Conservation (phyloP, 257 asterid species). For the Fraxinus anomala region DNA sequence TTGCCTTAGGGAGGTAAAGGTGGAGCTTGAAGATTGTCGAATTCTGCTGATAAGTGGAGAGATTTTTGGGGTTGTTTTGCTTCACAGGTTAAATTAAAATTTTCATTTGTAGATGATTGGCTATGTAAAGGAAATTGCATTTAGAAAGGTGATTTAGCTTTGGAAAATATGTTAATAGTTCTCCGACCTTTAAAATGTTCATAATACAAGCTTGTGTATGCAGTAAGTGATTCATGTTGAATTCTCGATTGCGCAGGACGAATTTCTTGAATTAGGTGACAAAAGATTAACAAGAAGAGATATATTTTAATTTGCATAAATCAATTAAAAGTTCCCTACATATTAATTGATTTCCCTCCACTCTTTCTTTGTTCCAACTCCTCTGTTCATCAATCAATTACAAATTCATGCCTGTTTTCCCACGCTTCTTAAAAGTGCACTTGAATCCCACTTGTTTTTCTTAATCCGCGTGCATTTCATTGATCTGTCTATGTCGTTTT, state of each 20-base stretch:
- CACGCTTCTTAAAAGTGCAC: slow-evolving; percentile 24
- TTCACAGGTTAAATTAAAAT: no score
- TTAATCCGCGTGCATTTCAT: slow-evolving; percentile 32
- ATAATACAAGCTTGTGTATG: slow-evolving; percentile 10
- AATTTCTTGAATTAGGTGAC: slow-evolving; percentile 34
- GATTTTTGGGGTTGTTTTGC: no score
- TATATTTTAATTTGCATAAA: no score
- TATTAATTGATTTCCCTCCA: slow-evolving; percentile 31
- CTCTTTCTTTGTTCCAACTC: slow-evolving; percentile 21
- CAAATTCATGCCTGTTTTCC: slow-evolving; percentile 17
- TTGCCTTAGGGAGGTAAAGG: no score
- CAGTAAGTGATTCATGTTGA: slow-evolving; percentile 12
- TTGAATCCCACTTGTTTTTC: slow-evolving; percentile 9
- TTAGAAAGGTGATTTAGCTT: no score
- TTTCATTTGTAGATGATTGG: no score
- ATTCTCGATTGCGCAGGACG: slow-evolving; percentile 33
- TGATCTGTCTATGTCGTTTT: slow-evolving; percentile 27
- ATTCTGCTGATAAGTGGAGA: no score
- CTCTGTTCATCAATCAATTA: slow-evolving; percentile 29
- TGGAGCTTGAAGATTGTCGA: no score
- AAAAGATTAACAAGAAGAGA: no score
- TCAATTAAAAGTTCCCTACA: background rate
- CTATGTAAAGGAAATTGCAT: no score
- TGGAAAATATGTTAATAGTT: background rate
- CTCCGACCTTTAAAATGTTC: background rate